Evolutionary conservation across 176 grass and related monocot species (phyloP).

Genomic region (Hsuehochloa calcarea): DNA sequence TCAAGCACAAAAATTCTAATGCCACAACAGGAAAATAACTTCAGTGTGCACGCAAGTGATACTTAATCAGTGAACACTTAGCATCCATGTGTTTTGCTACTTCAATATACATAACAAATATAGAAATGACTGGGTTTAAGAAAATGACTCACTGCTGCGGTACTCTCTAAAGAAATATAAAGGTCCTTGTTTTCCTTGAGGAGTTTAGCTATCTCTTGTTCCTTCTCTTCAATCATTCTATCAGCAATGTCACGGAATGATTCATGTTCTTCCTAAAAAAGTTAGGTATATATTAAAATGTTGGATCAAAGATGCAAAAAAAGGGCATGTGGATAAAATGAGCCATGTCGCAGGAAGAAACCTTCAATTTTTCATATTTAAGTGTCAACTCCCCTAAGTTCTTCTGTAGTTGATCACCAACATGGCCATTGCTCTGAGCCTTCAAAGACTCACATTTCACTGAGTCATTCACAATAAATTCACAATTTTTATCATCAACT

Average conservation of each 20-base stretch:
- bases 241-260: constrained; percentile 86
- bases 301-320: constrained; percentile 9
- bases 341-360: constrained; percentile 39
- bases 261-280: constrained; percentile 89
- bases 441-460: constrained; percentile 80
- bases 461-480: constrained; percentile 40
- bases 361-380: constrained; percentile 88
- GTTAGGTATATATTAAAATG: constrained; percentile 27
- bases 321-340: constrained; percentile 10
- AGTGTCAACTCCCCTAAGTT: constrained; percentile 71
- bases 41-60: neutral
- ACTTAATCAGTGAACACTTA: constrained; percentile 1
- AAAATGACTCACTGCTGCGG: constrained; percentile 41
- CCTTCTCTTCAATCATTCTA: constrained; percentile 96
- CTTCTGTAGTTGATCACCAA: constrained; percentile 68
- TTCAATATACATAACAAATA: constrained; percentile 12
- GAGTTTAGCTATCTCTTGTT: constrained; percentile 69
- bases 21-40: neutral
- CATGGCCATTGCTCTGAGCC: constrained; percentile 61
- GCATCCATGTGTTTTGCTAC: neutral
- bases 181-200: constrained; percentile 81
- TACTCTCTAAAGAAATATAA: constrained; percentile 66
- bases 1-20: neutral
- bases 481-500: constrained; percentile 2
- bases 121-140: constrained; percentile 13